Conservation (phyloP, 1,284 basidiomycete species). For the Apiotrichum montevideense region DNA sequence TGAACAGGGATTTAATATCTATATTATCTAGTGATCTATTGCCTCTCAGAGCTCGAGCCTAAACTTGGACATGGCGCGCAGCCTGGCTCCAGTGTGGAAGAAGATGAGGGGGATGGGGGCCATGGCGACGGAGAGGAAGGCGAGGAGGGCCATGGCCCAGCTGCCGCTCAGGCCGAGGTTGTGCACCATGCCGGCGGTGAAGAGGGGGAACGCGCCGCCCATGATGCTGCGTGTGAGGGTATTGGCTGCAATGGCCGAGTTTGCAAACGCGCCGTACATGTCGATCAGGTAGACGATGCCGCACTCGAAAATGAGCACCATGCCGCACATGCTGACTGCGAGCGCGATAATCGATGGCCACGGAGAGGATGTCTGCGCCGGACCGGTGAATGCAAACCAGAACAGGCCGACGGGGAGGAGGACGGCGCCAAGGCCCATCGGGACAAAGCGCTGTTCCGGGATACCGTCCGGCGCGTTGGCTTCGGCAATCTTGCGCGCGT, state of each 20-base stretch:
- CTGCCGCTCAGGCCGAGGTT: conserved; percentile 17
- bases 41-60: conserved; percentile 5
- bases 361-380: conserved; percentile 14
- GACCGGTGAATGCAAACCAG: conserved; percentile 26
- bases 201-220: conserved; percentile 23
- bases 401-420: conserved; percentile 19
- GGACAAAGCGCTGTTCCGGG: conserved; percentile 21
- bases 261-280: conserved; percentile 21
- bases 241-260: conserved; percentile 25
- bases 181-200: conserved; percentile 21
- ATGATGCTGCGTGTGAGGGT: conserved; percentile 16
- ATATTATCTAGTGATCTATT: background rate
- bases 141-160: conserved; percentile 18
- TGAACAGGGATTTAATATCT: too few species aligned
- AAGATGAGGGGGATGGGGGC: conserved; percentile 20
- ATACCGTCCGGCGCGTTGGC: conserved; percentile 1
- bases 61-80: conserved; percentile 15
- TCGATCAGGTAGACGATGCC: conserved; percentile 20
- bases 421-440: conserved; percentile 19
- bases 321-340: conserved; percentile 19
- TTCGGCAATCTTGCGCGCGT: conserved; percentile 4
- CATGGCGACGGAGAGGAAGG: conserved; percentile 9
- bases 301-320: conserved; percentile 20
- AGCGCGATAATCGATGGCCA: conserved; percentile 22
- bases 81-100: conserved; percentile 6